These are phyloP conservation scores for Podila epicladia DNA, from an alignment of 192 early-diverging fungal species.

Conservation along the genomic window DNA sequence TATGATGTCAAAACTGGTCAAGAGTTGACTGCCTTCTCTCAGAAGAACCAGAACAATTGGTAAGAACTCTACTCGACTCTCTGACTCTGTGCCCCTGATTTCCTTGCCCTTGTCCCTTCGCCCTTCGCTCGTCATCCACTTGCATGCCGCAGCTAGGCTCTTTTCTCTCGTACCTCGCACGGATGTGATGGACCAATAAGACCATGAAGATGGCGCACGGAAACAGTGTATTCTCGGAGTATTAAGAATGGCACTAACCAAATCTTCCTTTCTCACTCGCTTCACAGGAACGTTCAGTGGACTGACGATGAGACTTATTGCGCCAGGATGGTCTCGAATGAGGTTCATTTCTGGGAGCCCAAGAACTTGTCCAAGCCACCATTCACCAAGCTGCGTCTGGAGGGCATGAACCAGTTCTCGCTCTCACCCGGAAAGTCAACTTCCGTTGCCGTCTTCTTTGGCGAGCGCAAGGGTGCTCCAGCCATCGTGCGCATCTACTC, in stretches of 20 bases:
- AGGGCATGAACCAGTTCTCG: slow-evolving; percentile 85
- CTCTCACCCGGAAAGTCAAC: slow-evolving; percentile 88
- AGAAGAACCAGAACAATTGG: slow-evolving; percentile 82
- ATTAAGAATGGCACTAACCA: neutral
- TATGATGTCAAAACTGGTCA: slow-evolving; percentile 81
- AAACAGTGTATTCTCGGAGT: too few species aligned
- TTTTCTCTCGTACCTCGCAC: neutral
- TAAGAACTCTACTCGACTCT: slow-evolving; percentile 30
- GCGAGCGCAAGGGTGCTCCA: slow-evolving; percentile 84
- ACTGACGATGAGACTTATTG: slow-evolving; percentile 90
- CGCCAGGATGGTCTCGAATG: slow-evolving; percentile 84
- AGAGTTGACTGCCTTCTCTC: slow-evolving; percentile 76
- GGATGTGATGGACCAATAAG: too few species aligned
- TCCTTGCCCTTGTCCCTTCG: neutral
- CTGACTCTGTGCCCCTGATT: neutral
- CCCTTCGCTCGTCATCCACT: neutral
- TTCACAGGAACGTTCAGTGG: slow-evolving; percentile 89
- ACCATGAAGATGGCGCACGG: too few species aligned
- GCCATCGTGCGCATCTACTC: slow-evolving; percentile 90
- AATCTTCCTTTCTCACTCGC: neutral
- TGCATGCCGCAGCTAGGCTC: slow-evolving; percentile 1
- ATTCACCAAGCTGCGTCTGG: slow-evolving; percentile 69
- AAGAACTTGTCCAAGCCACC: slow-evolving; percentile 67
- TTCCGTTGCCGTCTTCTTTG: slow-evolving; percentile 90
- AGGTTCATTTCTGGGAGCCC: slow-evolving; percentile 89